A percentile compares a stretch with the other conserved stretches of the same genome.
phyloP scores from a whole-genome alignment of 345 rosid species.

The Moricandia moricandioides region DNA sequence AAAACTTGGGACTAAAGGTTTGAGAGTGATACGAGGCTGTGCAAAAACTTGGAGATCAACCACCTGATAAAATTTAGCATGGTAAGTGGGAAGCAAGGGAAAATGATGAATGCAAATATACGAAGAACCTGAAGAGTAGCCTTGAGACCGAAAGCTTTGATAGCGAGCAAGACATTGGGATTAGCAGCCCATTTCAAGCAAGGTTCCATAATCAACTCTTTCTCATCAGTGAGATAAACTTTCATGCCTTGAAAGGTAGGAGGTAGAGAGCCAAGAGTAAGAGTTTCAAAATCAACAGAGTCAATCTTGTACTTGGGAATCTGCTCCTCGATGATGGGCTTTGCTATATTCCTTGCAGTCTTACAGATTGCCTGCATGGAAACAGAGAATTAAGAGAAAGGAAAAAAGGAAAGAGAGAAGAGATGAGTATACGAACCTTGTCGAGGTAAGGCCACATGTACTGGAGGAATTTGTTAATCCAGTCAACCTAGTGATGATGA shows the following conservation, averaged over 20 bases:
- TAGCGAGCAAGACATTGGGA: slow-evolving; percentile 69
- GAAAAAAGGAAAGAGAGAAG: no score
- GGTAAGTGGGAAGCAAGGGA: not conserved
- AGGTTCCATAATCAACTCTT: slow-evolving; percentile 96
- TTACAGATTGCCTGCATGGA: slow-evolving; percentile 94
- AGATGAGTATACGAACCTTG: no score
- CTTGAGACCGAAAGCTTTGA: slow-evolving; percentile 88
- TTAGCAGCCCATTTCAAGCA: slow-evolving; percentile 91
- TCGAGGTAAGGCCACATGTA: slow-evolving; percentile 95
- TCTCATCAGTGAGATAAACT: slow-evolving; percentile 90
- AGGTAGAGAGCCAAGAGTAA: slow-evolving; percentile 85
- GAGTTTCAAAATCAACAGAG: slow-evolving; percentile 77
- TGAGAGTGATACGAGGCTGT: slow-evolving; percentile 84
- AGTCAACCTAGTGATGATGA: slow-evolving; percentile 70
- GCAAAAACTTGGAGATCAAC: slow-evolving; percentile 94
- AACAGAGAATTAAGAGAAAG: no score
- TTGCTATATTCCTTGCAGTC: slow-evolving; percentile 63
- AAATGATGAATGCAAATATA: no score
- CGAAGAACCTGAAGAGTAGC: slow-evolving; percentile 96
- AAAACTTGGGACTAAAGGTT: slow-evolving; percentile 90
- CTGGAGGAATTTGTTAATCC: slow-evolving; percentile 78
- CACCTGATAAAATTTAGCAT: slow-evolving; percentile 42
- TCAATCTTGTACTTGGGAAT: slow-evolving; percentile 90
- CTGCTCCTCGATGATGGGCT: slow-evolving; percentile 89
- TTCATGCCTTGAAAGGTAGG: slow-evolving; percentile 97